Conservation (phyloP, 768 basidiomycete genomes). For the Multifurca ochricompacta region DNA sequence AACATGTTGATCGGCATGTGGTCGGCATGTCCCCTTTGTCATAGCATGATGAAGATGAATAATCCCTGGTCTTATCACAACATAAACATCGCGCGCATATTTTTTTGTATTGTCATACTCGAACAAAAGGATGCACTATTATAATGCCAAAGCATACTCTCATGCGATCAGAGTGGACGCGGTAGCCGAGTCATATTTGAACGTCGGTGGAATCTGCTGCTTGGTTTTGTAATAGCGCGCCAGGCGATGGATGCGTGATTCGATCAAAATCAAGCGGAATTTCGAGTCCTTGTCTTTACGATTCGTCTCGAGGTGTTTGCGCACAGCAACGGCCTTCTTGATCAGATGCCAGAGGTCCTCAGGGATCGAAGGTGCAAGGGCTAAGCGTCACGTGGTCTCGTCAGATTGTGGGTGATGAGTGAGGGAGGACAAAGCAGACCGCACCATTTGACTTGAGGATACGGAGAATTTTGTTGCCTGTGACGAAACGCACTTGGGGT, state of each 20-base stretch:
- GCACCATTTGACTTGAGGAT: slow-evolving; percentile 91
- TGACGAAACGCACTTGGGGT: slow-evolving; percentile 96
- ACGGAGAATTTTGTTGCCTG: slow-evolving; percentile 98
- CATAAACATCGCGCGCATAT: neutral
- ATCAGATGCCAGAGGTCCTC: slow-evolving; percentile 99
- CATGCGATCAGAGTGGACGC: slow-evolving; percentile 87
- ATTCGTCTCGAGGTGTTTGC: slow-evolving; percentile 97
- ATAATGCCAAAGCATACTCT: slow-evolving; percentile 21
- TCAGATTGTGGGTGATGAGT: slow-evolving; percentile 1
- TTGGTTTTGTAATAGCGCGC: slow-evolving; percentile 98
- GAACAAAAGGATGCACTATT: slow-evolving; percentile 11
- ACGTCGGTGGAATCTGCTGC: slow-evolving; percentile 95
- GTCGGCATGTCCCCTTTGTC: too few species aligned
- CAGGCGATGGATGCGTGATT: slow-evolving; percentile 97
- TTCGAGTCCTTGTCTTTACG: slow-evolving; percentile 99
- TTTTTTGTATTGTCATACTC: slow-evolving; percentile 14
- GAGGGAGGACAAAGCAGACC: slow-evolving; percentile 24
- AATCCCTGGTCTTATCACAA: neutral
- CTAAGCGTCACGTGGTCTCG: slow-evolving; percentile 36
- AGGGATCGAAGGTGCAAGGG: slow-evolving; percentile 94
- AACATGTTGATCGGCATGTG: too few species aligned
- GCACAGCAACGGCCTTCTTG: slow-evolving; percentile 99
- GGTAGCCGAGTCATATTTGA: slow-evolving; percentile 97
- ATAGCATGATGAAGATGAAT: too few species aligned
- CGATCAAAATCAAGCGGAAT: slow-evolving; percentile 95